These are phyloP conservation scores for Candida pseudocylindracea DNA, from an alignment of 1,139 yeast species.

Conservation along the genomic window DNA sequence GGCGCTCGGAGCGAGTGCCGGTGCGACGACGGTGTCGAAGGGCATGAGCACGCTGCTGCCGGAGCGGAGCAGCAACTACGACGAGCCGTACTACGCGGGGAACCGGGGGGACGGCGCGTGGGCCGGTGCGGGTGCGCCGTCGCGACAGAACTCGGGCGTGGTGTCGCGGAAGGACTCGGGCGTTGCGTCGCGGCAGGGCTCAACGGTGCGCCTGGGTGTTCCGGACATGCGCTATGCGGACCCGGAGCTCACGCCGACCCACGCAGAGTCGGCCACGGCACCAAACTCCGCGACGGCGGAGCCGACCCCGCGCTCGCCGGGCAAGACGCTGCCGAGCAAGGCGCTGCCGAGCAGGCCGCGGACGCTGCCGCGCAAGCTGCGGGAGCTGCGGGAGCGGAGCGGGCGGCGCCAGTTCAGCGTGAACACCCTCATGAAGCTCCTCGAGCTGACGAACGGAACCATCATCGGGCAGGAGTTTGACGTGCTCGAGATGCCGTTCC, in stretches of 20 bases:
- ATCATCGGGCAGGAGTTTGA: conserved; percentile 51
- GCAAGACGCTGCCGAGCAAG: not conserved
- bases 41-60: not conserved
- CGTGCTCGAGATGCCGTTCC: conserved; percentile 47
- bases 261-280: too few relatives aligned
- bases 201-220: too few relatives aligned
- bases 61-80: not conserved
- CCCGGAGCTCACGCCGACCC: too few relatives aligned
- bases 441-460: conserved; percentile 43
- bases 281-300: too few relatives aligned
- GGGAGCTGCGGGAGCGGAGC: not conserved
- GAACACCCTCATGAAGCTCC: conserved; percentile 29
- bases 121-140: too few relatives aligned
- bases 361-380: not conserved
- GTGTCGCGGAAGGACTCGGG: too few relatives aligned
- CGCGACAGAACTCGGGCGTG: too few relatives aligned
- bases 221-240: too few relatives aligned
- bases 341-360: not conserved
- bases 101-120: not conserved
- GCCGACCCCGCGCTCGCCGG: not conserved
- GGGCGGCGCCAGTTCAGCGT: conserved; percentile 16
- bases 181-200: too few relatives aligned
- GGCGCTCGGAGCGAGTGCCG: too few relatives aligned
- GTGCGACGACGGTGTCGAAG: not conserved
- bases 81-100: not conserved